phyloP scores from a whole-genome alignment of 441 rosid species.

The Adansonia rubrostipa region DNA sequence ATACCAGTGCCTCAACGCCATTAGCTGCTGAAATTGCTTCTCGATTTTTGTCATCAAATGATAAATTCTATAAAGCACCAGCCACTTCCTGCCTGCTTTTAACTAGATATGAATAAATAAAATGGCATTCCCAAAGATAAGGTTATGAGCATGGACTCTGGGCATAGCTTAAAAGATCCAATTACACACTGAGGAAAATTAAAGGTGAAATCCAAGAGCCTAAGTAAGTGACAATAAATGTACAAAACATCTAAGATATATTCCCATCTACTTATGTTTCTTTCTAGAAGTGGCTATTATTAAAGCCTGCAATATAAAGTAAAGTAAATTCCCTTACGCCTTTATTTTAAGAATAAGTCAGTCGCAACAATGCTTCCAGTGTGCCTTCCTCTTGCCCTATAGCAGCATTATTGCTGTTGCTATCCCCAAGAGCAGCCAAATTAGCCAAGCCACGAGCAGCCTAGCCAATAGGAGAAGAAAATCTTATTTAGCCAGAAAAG shows the following conservation, averaged over 20 bases:
- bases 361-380: slow-evolving; percentile 93
- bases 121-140: slow-evolving; percentile 4
- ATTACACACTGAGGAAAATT: not conserved
- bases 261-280: not conserved
- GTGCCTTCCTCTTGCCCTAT: slow-evolving; percentile 96
- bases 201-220: not conserved
- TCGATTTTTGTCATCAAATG: slow-evolving; percentile 91
- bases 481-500: not conserved
- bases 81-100: slow-evolving; percentile 89
- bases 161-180: not conserved
- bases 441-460: slow-evolving; percentile 99
- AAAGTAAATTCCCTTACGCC: slow-evolving; percentile 72
- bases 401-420: slow-evolving; percentile 90
- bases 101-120: slow-evolving; percentile 24
- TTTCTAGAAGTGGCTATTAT: not conserved
- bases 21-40: slow-evolving; percentile 93
- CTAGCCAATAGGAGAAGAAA: slow-evolving; percentile 38
- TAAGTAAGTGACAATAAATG: not conserved
- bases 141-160: slow-evolving; percentile 1
- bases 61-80: slow-evolving; percentile 96
- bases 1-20: slow-evolving; percentile 97
- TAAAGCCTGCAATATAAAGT: not conserved
- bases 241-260: not conserved
- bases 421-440: slow-evolving; percentile 98
- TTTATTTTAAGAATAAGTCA: slow-evolving; percentile 80